These are phyloP conservation scores for Lignosus rhinocerotis DNA, from an alignment of 1,284 basidiomycete genomes.

Conservation along the genomic window DNA sequence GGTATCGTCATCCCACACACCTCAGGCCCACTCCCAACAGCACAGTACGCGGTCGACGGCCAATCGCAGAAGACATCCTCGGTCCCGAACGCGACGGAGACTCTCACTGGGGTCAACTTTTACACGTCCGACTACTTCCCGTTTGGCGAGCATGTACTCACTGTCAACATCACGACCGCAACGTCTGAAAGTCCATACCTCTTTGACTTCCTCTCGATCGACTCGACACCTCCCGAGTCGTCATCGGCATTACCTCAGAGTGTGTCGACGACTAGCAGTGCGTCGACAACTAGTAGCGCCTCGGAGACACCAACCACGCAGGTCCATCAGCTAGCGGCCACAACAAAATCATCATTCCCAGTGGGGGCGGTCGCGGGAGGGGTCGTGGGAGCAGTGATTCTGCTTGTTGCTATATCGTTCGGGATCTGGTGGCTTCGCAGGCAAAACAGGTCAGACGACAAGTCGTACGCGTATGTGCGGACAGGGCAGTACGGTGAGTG, in stretches of 20 bases:
- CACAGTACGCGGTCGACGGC: constrained; percentile 10
- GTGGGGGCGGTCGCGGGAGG: not conserved
- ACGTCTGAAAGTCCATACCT: not conserved
- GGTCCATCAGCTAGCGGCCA: not conserved
- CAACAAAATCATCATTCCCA: not conserved
- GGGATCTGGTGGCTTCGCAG: constrained; percentile 1
- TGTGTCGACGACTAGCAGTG: not conserved
- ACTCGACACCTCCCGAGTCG: not conserved
- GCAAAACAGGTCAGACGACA: not conserved
- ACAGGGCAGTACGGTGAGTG: constrained; percentile 7
- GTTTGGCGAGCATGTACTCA: constrained; percentile 1
- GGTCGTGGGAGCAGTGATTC: not conserved
- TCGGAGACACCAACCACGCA: not conserved
- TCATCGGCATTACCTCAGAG: not conserved
- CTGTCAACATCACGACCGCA: constrained; percentile 11
- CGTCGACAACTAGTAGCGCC: not conserved
- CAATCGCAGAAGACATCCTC: not conserved
- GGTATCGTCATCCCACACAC: constrained; percentile 2
- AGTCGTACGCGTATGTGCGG: constrained; percentile 2
- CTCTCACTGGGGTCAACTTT: not conserved
- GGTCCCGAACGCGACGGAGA: not conserved
- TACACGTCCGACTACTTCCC: constrained; percentile 6
- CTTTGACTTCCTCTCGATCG: constrained; percentile 1
- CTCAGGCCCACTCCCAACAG: not conserved
- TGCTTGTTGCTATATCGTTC: not conserved